A percentile compares a stretch with the other conserved stretches of the same genome.
Evolutionary conservation across 345 rosid species (phyloP).

Genomic region (Dimocarpus longan): DNA sequence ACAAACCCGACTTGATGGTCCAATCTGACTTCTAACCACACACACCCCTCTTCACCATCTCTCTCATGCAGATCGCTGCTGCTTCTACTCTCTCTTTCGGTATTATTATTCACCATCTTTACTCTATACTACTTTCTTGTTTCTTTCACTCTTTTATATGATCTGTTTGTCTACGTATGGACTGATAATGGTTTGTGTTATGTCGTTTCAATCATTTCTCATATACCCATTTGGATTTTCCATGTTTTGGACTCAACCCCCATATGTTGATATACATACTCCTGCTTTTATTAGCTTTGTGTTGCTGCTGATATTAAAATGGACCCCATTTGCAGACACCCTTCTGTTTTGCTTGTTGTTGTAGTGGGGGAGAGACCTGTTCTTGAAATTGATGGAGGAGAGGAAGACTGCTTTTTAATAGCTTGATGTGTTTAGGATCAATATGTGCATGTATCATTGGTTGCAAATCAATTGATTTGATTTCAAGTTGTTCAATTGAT

Average conservation of each 20-base stretch:
- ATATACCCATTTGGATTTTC: constrained; percentile 9
- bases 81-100: constrained; percentile 67
- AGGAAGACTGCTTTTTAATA: background rate
- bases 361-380: too few species aligned
- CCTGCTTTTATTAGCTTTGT: background rate
- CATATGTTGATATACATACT: background rate
- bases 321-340: background rate
- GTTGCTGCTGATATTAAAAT: background rate
- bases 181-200: too few species aligned
- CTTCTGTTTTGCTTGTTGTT: background rate
- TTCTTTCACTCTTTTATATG: background rate
- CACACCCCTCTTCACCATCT: constrained; percentile 5
- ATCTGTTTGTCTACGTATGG: background rate
- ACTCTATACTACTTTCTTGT: background rate
- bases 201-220: too few species aligned
- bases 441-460: background rate
- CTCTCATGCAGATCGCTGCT: constrained; percentile 74
- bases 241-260: background rate
- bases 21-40: background rate
- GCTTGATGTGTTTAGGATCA: background rate
- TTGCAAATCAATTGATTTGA: background rate
- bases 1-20: too few species aligned
- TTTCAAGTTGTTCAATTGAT: background rate
- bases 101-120: constrained; percentile 18
- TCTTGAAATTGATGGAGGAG: too few species aligned